Conservation (phyloP, 2,329 filamentous ascomycete genomes). For the Hypoxylon rubiginosum region DNA sequence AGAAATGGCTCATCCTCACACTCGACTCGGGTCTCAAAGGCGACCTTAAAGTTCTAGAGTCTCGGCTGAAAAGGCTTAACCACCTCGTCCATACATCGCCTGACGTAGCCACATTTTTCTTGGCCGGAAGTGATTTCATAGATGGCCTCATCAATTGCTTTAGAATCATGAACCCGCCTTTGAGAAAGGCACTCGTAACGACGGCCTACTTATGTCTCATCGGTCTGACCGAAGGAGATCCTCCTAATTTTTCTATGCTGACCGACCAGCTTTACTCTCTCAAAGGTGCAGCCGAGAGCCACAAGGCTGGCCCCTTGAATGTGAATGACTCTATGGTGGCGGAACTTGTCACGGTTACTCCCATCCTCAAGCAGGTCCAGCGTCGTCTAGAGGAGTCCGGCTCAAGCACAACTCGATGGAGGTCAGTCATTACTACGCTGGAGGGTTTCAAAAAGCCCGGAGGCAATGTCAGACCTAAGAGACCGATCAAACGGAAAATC, state of each 20-base stretch:
- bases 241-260: slow-evolving; percentile 79
- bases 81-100: slow-evolving; percentile 73
- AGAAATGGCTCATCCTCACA: slow-evolving; percentile 71
- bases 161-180: slow-evolving; percentile 70
- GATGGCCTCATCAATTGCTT: slow-evolving; percentile 80
- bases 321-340: slow-evolving; percentile 81
- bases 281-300: slow-evolving; percentile 77
- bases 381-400: slow-evolving; percentile 65
- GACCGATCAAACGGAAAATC: slow-evolving; percentile 65
- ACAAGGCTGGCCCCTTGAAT: slow-evolving; percentile 68
- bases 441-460: slow-evolving; percentile 71
- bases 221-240: slow-evolving; percentile 75
- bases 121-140: slow-evolving; percentile 88
- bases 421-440: slow-evolving; percentile 72
- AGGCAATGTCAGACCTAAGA: slow-evolving; percentile 64
- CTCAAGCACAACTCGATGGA: slow-evolving; percentile 67
- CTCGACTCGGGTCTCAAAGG: slow-evolving; percentile 73
- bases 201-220: slow-evolving; percentile 81
- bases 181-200: slow-evolving; percentile 77
- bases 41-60: slow-evolving; percentile 68
- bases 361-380: slow-evolving; percentile 75
- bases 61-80: slow-evolving; percentile 70
- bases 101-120: slow-evolving; percentile 71
- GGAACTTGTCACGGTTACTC: slow-evolving; percentile 84
- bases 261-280: slow-evolving; percentile 87